These are phyloP conservation scores for Tetrastigma voinierianum DNA, from an alignment of 164 flowering plant species.

Conservation along the genomic window DNA sequence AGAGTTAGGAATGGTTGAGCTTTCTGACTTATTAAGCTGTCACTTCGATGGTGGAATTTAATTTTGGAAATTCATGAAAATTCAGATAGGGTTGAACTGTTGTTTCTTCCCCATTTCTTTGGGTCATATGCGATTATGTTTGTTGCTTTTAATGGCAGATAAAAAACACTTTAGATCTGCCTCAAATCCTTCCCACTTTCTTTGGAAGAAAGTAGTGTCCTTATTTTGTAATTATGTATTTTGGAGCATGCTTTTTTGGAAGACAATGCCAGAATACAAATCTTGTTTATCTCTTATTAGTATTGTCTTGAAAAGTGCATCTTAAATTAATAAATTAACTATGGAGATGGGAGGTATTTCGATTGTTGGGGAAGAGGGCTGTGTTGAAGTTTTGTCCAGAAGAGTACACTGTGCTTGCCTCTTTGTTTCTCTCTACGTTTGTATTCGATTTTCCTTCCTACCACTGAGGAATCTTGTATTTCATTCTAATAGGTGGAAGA, in stretches of 20 bases:
- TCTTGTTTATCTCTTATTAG: too few species aligned
- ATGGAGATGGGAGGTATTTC: too few species aligned
- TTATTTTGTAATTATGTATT: neutral
- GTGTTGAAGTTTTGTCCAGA: too few species aligned
- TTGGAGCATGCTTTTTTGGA: neutral
- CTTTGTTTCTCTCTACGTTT: neutral
- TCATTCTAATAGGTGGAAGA: constrained; percentile 61
- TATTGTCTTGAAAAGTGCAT: too few species aligned
- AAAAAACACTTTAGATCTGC: neutral
- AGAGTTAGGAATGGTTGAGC: neutral
- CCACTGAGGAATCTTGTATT: constrained; percentile 5
- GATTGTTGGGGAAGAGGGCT: too few species aligned
- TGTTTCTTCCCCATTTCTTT: neutral
- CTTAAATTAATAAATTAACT: too few species aligned
- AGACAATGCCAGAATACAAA: too few species aligned
- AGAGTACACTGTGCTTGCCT: too few species aligned
- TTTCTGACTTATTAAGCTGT: neutral
- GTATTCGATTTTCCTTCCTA: neutral
- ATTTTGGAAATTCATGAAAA: neutral
- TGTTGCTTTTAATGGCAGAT: neutral
- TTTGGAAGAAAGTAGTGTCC: neutral
- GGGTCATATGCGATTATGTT: neutral
- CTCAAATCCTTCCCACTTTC: neutral
- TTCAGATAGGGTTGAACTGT: neutral
- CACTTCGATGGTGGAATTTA: neutral